A percentile compares a stretch with the other conserved stretches of the same genome.
Conservation (phyloP, 306 rosid genomes). For the Quillaja saponaria region DNA sequence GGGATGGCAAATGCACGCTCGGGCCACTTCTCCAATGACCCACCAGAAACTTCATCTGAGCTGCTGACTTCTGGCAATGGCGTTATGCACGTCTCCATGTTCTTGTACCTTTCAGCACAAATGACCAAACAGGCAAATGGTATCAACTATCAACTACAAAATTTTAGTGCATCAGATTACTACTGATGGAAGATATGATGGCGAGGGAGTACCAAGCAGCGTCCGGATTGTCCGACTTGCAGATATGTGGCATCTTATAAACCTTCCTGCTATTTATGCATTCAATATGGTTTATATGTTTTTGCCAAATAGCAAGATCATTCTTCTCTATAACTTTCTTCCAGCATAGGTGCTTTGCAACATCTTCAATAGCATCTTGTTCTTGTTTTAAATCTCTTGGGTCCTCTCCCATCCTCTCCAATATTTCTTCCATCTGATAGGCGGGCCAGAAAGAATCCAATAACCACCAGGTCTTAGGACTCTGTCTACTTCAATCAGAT, state of each 20-base stretch:
- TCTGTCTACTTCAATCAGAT: conserved; percentile 85
- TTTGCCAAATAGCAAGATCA: conserved; percentile 86
- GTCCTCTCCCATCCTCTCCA: conserved; percentile 97
- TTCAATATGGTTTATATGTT: conserved; percentile 79
- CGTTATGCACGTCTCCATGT: conserved; percentile 83
- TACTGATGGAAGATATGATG: conserved; percentile 8
- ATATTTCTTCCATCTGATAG: conserved; percentile 77
- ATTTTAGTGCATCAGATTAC: background rate
- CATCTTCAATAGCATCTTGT: conserved; percentile 75
- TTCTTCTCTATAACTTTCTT: conserved; percentile 68
- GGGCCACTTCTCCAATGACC: conserved; percentile 87
- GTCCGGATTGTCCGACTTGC: conserved; percentile 82
- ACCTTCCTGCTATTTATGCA: conserved; percentile 56
- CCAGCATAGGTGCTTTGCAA: conserved; percentile 77
- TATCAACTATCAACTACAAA: conserved; percentile 3
- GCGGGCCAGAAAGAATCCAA: conserved; percentile 98
- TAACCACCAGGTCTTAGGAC: conserved; percentile 91
- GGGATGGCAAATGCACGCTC: conserved; percentile 73
- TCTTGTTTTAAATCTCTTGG: conserved; percentile 74
- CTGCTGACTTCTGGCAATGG: conserved; percentile 69
- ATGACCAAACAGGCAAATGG: conserved; percentile 5
- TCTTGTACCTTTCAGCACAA: conserved; percentile 55
- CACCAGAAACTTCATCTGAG: conserved; percentile 66
- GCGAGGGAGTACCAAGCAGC: conserved; percentile 58
- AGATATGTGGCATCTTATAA: conserved; percentile 65